Percentiles rank a stretch among this genome's conserved stretches.
Conservation (phyloP, 2,329 filamentous ascomycete species). For the Thermothelomyces thermophilus region DNA sequence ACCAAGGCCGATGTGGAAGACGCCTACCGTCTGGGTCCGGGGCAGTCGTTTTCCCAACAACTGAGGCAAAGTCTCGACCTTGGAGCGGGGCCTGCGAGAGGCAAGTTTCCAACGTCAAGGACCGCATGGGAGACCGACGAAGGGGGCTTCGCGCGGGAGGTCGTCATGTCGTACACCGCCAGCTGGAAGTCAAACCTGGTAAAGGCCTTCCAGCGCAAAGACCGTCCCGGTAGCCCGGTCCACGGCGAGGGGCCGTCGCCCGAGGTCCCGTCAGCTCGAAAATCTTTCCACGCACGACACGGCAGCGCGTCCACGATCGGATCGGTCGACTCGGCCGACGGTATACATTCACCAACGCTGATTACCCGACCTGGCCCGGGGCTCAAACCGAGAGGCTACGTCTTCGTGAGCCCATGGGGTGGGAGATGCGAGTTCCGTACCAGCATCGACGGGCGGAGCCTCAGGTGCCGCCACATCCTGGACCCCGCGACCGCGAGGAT, state of each 20-base stretch:
- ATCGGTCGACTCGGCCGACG: conserved; percentile 28
- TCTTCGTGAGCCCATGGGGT: conserved; percentile 81
- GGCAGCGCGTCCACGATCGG: conserved; percentile 32
- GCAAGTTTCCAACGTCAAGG: not conserved
- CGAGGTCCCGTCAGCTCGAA: conserved; percentile 22
- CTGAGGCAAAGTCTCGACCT: conserved; percentile 1
- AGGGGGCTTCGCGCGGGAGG: conserved; percentile 44
- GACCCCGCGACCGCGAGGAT: conserved; percentile 37
- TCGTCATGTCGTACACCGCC: conserved; percentile 52
- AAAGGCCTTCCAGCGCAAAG: conserved; percentile 37
- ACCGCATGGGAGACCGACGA: conserved; percentile 13
- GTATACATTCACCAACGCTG: conserved; percentile 14
- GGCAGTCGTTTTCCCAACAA: conserved; percentile 15
- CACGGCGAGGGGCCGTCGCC: not conserved
- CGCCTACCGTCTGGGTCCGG: conserved; percentile 15
- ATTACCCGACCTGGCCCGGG: conserved; percentile 41
- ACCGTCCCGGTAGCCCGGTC: conserved; percentile 26
- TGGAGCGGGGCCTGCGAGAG: not conserved
- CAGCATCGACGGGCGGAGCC: conserved; percentile 63
- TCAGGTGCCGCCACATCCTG: conserved; percentile 69
- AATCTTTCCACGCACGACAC: conserved; percentile 27
- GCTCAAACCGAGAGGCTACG: conserved; percentile 58
- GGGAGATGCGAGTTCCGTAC: conserved; percentile 81
- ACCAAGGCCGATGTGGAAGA: conserved; percentile 34
- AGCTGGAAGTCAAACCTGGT: conserved; percentile 43